Conservation (phyloP, 345 rosid genomes). For the Balakata baccata region DNA sequence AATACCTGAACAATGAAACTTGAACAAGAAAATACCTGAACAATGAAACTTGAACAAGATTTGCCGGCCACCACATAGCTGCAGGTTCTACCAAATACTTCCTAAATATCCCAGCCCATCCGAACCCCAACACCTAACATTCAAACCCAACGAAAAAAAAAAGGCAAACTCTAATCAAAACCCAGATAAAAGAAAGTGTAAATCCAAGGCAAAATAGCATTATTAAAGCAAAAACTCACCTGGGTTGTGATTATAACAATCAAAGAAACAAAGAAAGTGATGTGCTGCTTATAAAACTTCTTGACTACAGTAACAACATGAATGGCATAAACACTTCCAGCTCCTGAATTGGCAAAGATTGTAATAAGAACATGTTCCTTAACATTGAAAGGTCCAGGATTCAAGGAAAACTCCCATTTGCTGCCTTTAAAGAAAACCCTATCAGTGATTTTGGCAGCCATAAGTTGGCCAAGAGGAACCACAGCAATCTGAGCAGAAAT, state of each 20-base stretch:
- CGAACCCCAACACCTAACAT: conserved; percentile 91
- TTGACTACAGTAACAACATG: conserved; percentile 86
- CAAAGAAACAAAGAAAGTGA: conserved; percentile 81
- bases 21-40: conserved; percentile 53
- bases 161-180: no score
- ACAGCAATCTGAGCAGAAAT: conserved; percentile 96
- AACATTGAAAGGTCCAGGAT: conserved; percentile 95
- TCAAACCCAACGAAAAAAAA: conserved; percentile 31
- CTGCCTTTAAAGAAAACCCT: conserved; percentile 64
- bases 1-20: no score
- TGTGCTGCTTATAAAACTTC: conserved; percentile 69
- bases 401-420: conserved; percentile 69
- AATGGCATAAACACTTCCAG: conserved; percentile 87
- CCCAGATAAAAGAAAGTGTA: no score
- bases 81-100: conserved; percentile 90
- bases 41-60: conserved; percentile 93
- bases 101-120: conserved; percentile 97
- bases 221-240: conserved; percentile 33
- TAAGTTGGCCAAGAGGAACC: conserved; percentile 81
- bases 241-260: conserved; percentile 81
- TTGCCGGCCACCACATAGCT: conserved; percentile 99
- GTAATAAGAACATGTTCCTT: conserved; percentile 95
- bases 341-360: conserved; percentile 94
- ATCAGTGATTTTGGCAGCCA: conserved; percentile 77
- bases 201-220: no score